Evolutionary conservation across 768 basidiomycete species (phyloP).

Genomic region (Boletus pseudopeckii): DNA sequence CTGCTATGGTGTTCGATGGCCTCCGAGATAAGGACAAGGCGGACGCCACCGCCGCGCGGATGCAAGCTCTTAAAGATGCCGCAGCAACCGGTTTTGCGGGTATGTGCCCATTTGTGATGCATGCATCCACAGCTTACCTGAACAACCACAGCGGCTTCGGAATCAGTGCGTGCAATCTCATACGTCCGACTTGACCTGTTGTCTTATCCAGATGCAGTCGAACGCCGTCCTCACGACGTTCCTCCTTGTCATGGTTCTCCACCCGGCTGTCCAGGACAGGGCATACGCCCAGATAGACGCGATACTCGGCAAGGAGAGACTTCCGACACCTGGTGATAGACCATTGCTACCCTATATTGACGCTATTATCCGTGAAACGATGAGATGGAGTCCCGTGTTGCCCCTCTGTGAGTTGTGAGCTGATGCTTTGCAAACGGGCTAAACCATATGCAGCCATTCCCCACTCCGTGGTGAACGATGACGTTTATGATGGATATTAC

Average conservation of each 20-base stretch:
- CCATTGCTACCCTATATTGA: slow-evolving; percentile 34
- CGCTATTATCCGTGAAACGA: slow-evolving; percentile 36
- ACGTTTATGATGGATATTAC: slow-evolving; percentile 18
- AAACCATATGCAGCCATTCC: slow-evolving; percentile 14
- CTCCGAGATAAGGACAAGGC: background rate
- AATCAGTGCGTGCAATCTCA: slow-evolving; percentile 7
- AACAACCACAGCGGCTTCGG: slow-evolving; percentile 9
- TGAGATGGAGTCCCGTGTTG: slow-evolving; percentile 14
- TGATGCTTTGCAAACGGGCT: background rate
- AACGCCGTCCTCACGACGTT: slow-evolving; percentile 5
- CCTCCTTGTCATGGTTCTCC: slow-evolving; percentile 14
- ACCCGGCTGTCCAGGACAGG: slow-evolving; percentile 19
- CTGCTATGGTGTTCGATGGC: slow-evolving; percentile 18
- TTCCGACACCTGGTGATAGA: slow-evolving; percentile 18
- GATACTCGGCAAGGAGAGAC: slow-evolving; percentile 18
- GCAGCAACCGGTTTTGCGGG: slow-evolving; percentile 17
- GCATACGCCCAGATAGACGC: slow-evolving; percentile 14
- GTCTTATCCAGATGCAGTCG: slow-evolving; percentile 6
- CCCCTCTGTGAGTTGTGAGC: slow-evolving; percentile 14
- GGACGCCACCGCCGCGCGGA: background rate
- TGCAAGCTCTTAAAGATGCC: slow-evolving; percentile 12
- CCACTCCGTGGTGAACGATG: slow-evolving; percentile 8
- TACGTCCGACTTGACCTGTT: background rate
- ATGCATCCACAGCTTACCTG: background rate
- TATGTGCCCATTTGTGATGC: background rate